Conservation (phyloP, 2,329 filamentous ascomycete species). For the Sarocladium brachiariae region DNA sequence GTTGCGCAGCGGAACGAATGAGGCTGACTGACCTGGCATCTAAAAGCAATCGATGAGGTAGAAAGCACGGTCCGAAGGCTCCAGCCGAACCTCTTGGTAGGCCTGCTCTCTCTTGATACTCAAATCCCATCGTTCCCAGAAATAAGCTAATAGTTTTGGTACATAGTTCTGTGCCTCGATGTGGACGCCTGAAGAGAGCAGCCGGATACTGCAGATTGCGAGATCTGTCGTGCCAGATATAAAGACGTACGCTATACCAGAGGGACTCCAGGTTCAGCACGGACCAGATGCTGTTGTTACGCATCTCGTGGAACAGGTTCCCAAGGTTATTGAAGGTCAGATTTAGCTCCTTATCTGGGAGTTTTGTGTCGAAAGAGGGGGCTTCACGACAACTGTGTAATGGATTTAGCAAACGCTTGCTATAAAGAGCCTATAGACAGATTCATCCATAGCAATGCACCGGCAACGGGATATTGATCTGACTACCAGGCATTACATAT, state of each 20-base stretch:
- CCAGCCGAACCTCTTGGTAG: conserved; percentile 17
- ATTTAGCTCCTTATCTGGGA: no score
- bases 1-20: background rate
- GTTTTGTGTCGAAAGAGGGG: no score
- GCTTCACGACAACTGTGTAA: no score
- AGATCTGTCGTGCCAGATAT: conserved; percentile 36
- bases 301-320: conserved; percentile 37
- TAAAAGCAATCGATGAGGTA: conserved; percentile 47
- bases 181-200: conserved; percentile 40
- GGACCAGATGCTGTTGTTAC: conserved; percentile 50
- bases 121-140: background rate
- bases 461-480: no score
- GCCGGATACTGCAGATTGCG: conserved; percentile 37
- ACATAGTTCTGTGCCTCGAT: conserved; percentile 52
- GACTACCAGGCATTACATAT: no score
- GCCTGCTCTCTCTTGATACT: conserved; percentile 4
- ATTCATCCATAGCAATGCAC: no score
- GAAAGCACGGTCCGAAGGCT: conserved; percentile 38
- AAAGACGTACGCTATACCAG: conserved; percentile 45
- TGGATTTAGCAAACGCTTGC: no score
- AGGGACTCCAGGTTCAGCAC: conserved; percentile 44
- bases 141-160: background rate
- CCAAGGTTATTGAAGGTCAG: conserved; percentile 19
- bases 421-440: no score
- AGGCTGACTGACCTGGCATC: background rate